Base-by-base conservation (phyloP, 139 green algal genomes). In the Chlamydomonas sp. region DNA sequence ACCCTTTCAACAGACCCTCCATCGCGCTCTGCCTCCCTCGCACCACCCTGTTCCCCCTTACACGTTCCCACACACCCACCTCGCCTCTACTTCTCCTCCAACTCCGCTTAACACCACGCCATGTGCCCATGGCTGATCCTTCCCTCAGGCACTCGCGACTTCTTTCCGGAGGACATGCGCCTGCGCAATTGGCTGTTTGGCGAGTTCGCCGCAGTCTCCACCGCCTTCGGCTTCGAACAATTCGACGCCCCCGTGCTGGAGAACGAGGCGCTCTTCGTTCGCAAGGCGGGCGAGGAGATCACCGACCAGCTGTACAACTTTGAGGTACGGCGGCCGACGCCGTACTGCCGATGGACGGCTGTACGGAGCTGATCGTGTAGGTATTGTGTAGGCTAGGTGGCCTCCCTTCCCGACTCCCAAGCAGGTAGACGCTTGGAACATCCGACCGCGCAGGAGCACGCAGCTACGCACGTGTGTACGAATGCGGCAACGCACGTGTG, bases 231-330 rank as follows among this genome's bases (percentile, higher is more conserved):
- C 1, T 99, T 99, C 90, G 97, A 99, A 87, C 95, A 98, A 89
- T 96, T 98, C 77, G 98, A 99, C 85, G 95, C 95, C 64, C 98
- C 98, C 15, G 97, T 99, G 81, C 91, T 99, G 72, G 98, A 99
- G 88, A 97, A 92, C 5, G 98, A 99, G 92, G 97, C 98, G 91
- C 96, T 99, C 4, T 99, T 98, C 89, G 93, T 97, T 61, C 93
- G 98, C 31, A 99, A 99, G 81, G 98, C 98, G 9, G 98, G 98
- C 12, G 98, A 99, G 90, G 98, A 99, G 88, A 99, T 99, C 92
- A 98, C 96, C 0, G 92, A 97, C 16, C 98, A 99, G 94, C 95
- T 99, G 58, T 99, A 99, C 91, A 98, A 98, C 91, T 99, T 99
- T 91, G 94, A 98, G 93, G 95, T 94, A 61, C 0, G 87, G 61